Evolutionary conservation across 2,329 filamentous ascomycete genomes (phyloP), one percentile per base, ranked within the genome.

Genomic region (Venturiaceae sp.): DNA sequence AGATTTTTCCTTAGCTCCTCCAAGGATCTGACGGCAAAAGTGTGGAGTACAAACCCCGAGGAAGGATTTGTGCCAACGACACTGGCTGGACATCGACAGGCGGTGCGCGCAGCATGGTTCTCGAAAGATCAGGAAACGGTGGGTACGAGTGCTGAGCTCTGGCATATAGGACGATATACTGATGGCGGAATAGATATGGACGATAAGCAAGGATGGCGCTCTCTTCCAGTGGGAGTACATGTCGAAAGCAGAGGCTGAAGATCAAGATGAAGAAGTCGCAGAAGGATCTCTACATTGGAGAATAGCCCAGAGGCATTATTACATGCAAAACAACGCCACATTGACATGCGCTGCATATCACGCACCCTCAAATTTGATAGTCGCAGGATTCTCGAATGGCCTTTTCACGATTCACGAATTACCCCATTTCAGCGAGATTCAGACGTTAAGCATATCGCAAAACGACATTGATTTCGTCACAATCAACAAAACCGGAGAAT

Each of bases 201-300:
- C 94, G 0, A 84, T 96, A 63, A 96, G 92, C 74, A 95, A 95
- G 71, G 95, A 99, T 71, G 95, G 94, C n/a, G 92, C 94, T 2
- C 81, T 97, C 0, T 97, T 97, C 67, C 83, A 88, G 63, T 99
- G 94, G 94, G 85, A 89, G 68, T 99, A 94, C 72, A 81, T 84
- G 58, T 69, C 81, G 59, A 78, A 84, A 67, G 76, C 83, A 68
- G 74, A 82, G 73, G 71, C 78, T 68, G 71, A 80, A 59, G 71
- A 76, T 16, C 77, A 79, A 68, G 71, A 80, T 58, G 72, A 76
- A 16, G 69, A 70, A 5, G 77, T 79, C 41, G 72, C 71, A 39
- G 78, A 80, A 28, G 78, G 83, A 32, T 80, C 84, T 39, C 82
- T 88, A 74, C 84, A 87, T 62, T 99, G 94, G 94, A 84, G 92